Conservation (phyloP, 257 asterid species). For the Jasminum sambac region DNA sequence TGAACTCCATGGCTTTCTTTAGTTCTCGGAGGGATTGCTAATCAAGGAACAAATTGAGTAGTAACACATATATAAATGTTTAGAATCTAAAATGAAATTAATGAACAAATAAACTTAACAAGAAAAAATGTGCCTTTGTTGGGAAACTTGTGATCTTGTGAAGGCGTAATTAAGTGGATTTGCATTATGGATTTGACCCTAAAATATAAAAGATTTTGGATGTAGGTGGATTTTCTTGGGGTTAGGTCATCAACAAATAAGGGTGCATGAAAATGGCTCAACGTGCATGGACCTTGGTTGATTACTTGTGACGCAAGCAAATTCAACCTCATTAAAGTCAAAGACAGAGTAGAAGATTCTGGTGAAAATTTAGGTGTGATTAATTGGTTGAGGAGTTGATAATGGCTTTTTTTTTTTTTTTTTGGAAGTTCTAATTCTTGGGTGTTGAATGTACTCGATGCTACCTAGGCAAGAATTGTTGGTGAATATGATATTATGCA, state of each 20-base stretch:
- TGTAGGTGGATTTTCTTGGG: constrained; percentile 32
- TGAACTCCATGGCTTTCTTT: constrained; percentile 37
- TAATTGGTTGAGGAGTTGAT: constrained; percentile 33
- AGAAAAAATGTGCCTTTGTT: neutral
- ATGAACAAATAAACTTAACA: neutral
- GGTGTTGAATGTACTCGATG: neutral
- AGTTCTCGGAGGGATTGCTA: neutral
- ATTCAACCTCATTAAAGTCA: constrained; percentile 23
- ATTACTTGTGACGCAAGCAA: constrained; percentile 39
- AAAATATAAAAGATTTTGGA: constrained; percentile 5
- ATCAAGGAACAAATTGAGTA: constrained; percentile 10
- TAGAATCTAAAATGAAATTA: neutral
- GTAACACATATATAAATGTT: constrained; percentile 26
- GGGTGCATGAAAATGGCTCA: constrained; percentile 28
- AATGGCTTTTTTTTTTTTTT: too few relatives aligned
- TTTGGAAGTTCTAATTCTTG: neutral
- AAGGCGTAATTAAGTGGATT: constrained; percentile 27
- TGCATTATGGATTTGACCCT: constrained; percentile 58
- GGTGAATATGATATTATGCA: neutral
- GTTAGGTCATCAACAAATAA: constrained; percentile 56
- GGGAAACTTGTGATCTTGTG: constrained; percentile 58
- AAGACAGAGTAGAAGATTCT: constrained; percentile 23
- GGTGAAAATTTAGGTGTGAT: constrained; percentile 39
- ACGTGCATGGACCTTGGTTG: constrained; percentile 43
- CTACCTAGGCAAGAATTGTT: neutral